These are phyloP conservation scores for Furcasterigmium furcatum DNA, from an alignment of 2,329 filamentous ascomycete genomes.

Conservation along the genomic window DNA sequence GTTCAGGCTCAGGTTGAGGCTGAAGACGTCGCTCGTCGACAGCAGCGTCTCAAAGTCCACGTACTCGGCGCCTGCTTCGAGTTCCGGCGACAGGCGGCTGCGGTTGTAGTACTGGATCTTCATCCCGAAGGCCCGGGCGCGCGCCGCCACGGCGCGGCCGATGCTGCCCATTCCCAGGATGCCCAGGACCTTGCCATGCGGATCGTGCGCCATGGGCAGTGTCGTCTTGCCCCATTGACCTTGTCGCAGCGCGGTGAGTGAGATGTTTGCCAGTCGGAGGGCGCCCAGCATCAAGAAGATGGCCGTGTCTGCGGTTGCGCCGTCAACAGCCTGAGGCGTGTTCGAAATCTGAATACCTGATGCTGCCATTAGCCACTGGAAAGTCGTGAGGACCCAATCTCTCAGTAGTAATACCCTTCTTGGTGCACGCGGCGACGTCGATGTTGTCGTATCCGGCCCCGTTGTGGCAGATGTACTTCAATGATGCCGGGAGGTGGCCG, in stretches of 20 bases:
- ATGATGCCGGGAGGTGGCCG: constrained; percentile 29
- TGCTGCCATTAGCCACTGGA: no score
- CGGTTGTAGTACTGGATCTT: constrained; percentile 57
- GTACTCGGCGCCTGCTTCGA: constrained; percentile 39
- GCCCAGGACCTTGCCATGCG: constrained; percentile 60
- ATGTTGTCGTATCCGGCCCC: constrained; percentile 65
- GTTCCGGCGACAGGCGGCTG: constrained; percentile 26
- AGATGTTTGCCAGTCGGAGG: constrained; percentile 39
- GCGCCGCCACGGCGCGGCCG: constrained; percentile 42
- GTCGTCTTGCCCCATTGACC: constrained; percentile 54
- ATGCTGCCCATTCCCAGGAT: constrained; percentile 61
- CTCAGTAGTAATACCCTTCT: constrained; percentile 7
- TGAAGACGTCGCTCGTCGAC: constrained; percentile 56
- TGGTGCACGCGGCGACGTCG: constrained; percentile 59
- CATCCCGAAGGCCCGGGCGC: constrained; percentile 53
- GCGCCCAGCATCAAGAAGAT: constrained; percentile 71
- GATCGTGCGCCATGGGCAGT: constrained; percentile 59
- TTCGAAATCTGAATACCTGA: constrained; percentile 62
- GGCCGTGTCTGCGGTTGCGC: constrained; percentile 68
- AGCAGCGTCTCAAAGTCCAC: constrained; percentile 10
- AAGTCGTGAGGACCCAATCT: no score
- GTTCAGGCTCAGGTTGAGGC: constrained; percentile 65
- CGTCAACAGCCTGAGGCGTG: constrained; percentile 63
- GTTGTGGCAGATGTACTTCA: constrained; percentile 19
- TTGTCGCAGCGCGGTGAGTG: constrained; percentile 55